Evolutionary conservation across 2,329 filamentous ascomycete genomes (phyloP), one percentile per base, ranked within the genome.

Genomic region (Didymella lethalis): DNA sequence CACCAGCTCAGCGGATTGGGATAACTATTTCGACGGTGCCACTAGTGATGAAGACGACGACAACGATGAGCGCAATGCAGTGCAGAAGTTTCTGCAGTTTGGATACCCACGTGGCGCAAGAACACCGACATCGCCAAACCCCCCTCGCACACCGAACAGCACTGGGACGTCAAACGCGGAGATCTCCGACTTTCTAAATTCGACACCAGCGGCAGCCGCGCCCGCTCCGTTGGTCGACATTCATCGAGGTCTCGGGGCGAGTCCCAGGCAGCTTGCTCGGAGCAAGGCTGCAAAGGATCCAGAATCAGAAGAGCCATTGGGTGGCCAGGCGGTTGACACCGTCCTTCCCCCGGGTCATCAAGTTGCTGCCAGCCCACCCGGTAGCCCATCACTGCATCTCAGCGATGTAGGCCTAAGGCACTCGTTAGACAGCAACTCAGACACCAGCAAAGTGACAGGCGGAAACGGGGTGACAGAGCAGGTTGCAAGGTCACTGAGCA

Each of bases 31-130:
- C 54, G 82, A 83, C 52, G 81, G 82, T 38, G 78, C 75, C 18
- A 80, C 79, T n/a, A 79, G 75, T 10, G 79, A 82, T 47, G 78
- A 81, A 34, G 78, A 79, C 5, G 81, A 83, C 36, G 80, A 80
- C 16, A 72, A 78, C 3, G 77, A 78, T 34, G 75, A 77, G 28
- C 75, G 74, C n/a, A 75, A 69, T 41, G 67, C 72, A 2, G 62
- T 77, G 7, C 74, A 77, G 60, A 73, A 68, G 41, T 77, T 75
- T 55, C 60, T 78, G n/a, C 73, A 76, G 47, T 63, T 72, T 10
- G 64, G 62, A 20, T 65, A 61, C 38, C 59, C 59, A 18, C 73
- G 64, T 45, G 52, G 48, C 4, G 54, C 67, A 2, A 63, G 56
- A 45, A 66, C 58, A 18, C 67, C 67, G 0, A 62, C 50, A 11